Base-by-base conservation (phyloP, 2,329 filamentous ascomycete genomes). In the Lecanosticta acicola region DNA sequence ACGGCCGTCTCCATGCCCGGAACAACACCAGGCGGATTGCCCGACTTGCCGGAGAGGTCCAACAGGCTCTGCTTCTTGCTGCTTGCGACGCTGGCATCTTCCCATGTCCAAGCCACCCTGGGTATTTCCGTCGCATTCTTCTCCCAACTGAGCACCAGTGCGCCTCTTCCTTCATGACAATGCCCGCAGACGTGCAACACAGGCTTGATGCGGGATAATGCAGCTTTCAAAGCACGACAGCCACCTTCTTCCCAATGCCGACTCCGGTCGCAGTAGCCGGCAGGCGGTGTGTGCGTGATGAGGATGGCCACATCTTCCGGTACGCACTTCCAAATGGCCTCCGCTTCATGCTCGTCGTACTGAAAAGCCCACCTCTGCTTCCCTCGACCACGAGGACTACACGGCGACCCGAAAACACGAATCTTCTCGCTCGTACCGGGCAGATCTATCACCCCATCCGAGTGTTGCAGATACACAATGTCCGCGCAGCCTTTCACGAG, bases 371-470 rank as follows among this genome's bases (percentile, higher is more conserved):
- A 87, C n/a, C 73, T 66, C 50, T 59, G 54, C 32, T 43, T 43
- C n/a, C 46, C 44, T 24, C 32, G 32, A 7, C 55, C 46, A 33
- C 54, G 50, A 5, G 68, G 84, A 20, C 81, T 81, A 59, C 75
- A 83, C 0, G 85, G 85, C 3, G 83, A 87, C 1, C 83, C 85
- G 60, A 87, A 89, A 34, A 88, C 71, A 10, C 69, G 80, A 64
- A 89, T 83, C 9, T 63, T 68, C 2, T 81, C 84, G 2, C 66
- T 71, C 5, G 81, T 79, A 0, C 79, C 82, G 0, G 59, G 68
- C 13, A 89, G 70, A 4, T 69, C 70, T 49, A 88, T 67, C 0
- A 68, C 72, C 7, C 71, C 65, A 32, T 76, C 68, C 49, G 74
- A 67, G 57, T 89, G 81, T 45, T 75, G 66, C 8, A 89, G 74